phyloP scores from a whole-genome alignment of 371 early-diverging fungal genomes.

The Apophysomyces variabilis region DNA sequence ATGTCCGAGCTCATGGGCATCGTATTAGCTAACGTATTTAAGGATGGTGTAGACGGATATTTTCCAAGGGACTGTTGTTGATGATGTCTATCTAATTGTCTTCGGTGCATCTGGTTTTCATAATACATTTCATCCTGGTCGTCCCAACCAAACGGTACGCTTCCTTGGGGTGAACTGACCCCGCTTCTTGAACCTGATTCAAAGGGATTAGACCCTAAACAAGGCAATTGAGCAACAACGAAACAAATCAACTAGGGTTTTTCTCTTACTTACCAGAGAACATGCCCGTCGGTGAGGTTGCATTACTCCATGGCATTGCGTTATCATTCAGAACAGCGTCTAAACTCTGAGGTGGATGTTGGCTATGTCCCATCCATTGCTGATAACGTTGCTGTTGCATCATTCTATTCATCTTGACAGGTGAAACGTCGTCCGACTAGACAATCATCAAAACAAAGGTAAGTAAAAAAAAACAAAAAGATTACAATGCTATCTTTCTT shows the following conservation, averaged over 20 bases:
- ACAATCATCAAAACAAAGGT: background rate
- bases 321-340: constrained; percentile 39
- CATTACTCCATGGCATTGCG: constrained; percentile 27
- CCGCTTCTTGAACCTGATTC: constrained; percentile 20
- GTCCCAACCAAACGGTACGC: constrained; percentile 20
- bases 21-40: constrained; percentile 12
- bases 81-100: background rate
- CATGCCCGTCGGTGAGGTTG: constrained; percentile 21
- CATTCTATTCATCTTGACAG: constrained; percentile 10
- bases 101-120: constrained; percentile 14
- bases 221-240: background rate
- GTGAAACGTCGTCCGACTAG: constrained; percentile 5
- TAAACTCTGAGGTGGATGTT: constrained; percentile 29
- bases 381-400: constrained; percentile 30
- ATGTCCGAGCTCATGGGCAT: constrained; percentile 15
- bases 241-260: too few species aligned
- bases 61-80: constrained; percentile 21
- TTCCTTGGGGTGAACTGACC: constrained; percentile 12
- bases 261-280: constrained; percentile 12
- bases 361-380: constrained; percentile 33
- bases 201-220: constrained; percentile 14
- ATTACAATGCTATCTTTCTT: too few species aligned
- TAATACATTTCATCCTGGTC: constrained; percentile 20
- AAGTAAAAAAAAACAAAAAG: background rate
- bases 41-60: constrained; percentile 22